These are phyloP conservation scores for Solanum etuberosum DNA, from an alignment of 257 asterid genomes.

Conservation along the genomic window DNA sequence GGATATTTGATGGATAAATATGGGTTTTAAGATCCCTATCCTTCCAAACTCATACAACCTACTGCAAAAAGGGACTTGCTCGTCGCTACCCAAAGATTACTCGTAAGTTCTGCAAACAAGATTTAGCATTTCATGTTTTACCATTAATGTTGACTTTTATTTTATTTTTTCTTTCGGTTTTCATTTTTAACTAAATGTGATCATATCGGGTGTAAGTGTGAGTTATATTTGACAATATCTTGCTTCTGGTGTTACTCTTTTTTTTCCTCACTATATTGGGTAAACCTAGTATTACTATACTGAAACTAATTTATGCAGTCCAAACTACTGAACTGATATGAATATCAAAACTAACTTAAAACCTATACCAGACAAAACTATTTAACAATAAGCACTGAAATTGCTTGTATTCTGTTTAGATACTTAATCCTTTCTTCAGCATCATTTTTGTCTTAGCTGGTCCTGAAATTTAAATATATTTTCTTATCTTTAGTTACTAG, in stretches of 20 bases:
- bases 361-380: background rate
- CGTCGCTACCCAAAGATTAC: background rate
- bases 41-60: background rate
- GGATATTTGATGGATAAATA: background rate
- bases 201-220: background rate
- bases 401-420: background rate
- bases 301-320: background rate
- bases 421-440: background rate
- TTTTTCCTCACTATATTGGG: background rate
- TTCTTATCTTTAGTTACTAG: background rate
- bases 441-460: background rate
- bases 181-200: background rate
- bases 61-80: background rate
- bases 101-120: background rate
- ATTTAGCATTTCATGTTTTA: background rate
- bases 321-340: background rate
- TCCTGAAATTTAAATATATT: background rate
- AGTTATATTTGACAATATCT: background rate
- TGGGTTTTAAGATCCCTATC: background rate
- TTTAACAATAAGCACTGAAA: background rate
- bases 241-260: background rate
- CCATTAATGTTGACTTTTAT: background rate
- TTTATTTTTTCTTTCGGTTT: background rate
- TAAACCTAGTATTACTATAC: background rate
- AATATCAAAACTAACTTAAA: background rate